phyloP scores from a whole-genome alignment of 2,329 filamentous ascomycete genomes.

The Aspergillus sp. region DNA sequence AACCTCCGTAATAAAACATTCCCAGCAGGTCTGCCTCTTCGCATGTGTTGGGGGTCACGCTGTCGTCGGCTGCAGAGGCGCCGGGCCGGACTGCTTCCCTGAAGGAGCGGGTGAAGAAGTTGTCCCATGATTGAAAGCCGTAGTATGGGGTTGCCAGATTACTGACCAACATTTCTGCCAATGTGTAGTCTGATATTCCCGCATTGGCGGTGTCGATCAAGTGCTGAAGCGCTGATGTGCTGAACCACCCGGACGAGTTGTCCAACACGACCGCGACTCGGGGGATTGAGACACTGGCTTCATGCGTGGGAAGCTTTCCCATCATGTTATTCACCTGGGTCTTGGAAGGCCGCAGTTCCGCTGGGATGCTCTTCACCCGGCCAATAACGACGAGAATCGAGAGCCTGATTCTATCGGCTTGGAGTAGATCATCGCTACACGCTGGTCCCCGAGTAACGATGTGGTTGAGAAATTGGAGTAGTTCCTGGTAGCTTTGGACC shows the following conservation, averaged over 20 bases:
- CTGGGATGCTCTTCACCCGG: not conserved
- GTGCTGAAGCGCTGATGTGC: not conserved
- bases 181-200: not conserved
- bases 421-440: not conserved
- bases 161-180: conserved; percentile 1
- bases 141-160: not conserved
- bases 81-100: not conserved
- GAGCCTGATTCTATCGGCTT: not conserved
- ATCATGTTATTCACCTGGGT: not conserved
- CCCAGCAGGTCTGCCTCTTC: conserved; percentile 6
- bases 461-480: not conserved
- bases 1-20: conserved; percentile 10
- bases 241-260: not conserved
- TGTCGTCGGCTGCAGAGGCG: not conserved
- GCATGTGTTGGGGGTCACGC: not conserved
- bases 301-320: not conserved
- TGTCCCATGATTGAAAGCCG: conserved; percentile 1
- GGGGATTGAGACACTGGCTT: not conserved
- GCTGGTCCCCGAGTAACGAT: not conserved
- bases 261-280: not conserved
- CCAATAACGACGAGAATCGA: not conserved
- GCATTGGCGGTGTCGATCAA: not conserved
- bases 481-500: not conserved
- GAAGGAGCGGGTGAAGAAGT: conserved; percentile 5
- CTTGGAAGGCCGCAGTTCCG: not conserved